Evolutionary conservation across 345 rosid species (phyloP), one percentile per base, ranked within the genome.

Genomic region (Gossypium sturtianum): DNA sequence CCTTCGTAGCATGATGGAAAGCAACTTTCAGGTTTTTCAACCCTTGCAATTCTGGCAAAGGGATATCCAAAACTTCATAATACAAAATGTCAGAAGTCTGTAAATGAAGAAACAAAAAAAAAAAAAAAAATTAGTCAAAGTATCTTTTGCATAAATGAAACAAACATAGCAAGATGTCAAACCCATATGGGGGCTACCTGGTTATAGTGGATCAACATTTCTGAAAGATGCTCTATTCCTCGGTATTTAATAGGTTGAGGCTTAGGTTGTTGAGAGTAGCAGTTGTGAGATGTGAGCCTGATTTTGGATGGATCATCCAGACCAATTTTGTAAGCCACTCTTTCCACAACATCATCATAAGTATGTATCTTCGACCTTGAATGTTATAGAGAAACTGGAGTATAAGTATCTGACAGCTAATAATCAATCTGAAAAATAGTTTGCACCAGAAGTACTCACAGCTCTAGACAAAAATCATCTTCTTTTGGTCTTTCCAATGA

Each of bases 221-320:
- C 99, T 49, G 91, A 83, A 77, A 95, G 84, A 86, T 81, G 96
- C 69, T 91, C 93, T 57, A 90, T 87, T 79, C 99, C 99, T 74
- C 38, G 88, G 83, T 87, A 93, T 82, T 90, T 93, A 45, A 95
- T 87, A 19, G 98, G 92, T 74, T 89, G 94, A 45, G 99, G 98
- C 86, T 95, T 95, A 66, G 99, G 98, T 83, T 91, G 98, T 84
- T 91, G 99, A 73, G 99, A 93, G 84, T 95, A 91, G 86, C 98
- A 95, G 83, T 95, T 95, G 84, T 95, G 99, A 83, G 99, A 84
- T 47, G 98, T 95, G 60, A 95, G 89, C 86, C 99, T 89, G 66
- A 95, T 82, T 85, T 90, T 93, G 54, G 94, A 86, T 67, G 98
- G 89, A 83, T 95, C 97, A 69, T 88, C 94, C 83, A 93, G 86